Evolutionary conservation across 2,329 filamentous ascomycete genomes (phyloP).

Genomic region (Colletotrichum sp.): DNA sequence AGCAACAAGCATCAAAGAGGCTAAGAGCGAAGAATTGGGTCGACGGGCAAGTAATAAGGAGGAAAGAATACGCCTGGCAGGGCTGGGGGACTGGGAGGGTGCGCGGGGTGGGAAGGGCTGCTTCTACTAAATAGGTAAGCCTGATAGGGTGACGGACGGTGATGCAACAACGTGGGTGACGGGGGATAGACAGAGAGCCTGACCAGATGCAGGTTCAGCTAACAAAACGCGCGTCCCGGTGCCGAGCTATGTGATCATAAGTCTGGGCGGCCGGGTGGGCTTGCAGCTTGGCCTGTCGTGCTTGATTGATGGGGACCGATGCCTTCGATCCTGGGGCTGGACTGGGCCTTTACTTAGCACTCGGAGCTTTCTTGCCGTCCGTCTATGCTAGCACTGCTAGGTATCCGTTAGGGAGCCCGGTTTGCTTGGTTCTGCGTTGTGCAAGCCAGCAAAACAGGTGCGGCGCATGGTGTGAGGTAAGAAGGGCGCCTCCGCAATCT

Average conservation of each 20-base stretch:
- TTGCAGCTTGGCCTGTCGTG: background rate
- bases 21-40: background rate
- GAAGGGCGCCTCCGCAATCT: background rate
- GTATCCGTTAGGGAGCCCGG: background rate
- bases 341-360: background rate
- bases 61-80: background rate
- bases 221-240: conserved; percentile 13
- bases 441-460: conserved; percentile 4
- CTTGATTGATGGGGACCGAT: background rate
- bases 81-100: conserved; percentile 3
- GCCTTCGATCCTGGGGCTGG: background rate
- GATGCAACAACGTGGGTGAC: background rate
- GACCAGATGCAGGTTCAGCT: background rate
- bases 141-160: background rate
- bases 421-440: background rate
- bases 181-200: background rate
- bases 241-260: conserved; percentile 14
- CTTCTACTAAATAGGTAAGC: conserved; percentile 2
- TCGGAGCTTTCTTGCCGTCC: background rate
- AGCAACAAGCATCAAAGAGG: background rate
- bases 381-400: background rate
- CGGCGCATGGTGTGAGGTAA: background rate
- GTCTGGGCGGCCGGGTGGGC: conserved; percentile 8
- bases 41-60: background rate
- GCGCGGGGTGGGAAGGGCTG: background rate